Percentiles rank a stretch among this genome's conserved stretches.
Conservation (phyloP, 768 basidiomycete species). For the Dentipellis fragilis region DNA sequence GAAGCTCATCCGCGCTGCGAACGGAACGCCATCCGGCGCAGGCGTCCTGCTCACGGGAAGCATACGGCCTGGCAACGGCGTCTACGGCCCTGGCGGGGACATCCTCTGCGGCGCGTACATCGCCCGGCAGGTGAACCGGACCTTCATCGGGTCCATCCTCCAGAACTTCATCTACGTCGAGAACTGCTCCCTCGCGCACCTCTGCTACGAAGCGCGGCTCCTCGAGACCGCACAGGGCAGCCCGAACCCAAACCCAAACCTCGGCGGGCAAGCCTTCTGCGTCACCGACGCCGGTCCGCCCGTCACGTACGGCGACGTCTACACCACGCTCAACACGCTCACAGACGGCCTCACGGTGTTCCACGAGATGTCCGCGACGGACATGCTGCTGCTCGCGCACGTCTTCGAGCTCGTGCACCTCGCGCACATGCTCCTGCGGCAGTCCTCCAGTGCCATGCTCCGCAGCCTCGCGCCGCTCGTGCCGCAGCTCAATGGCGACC, state of each 20-base stretch:
- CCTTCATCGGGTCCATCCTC: slow-evolving; percentile 48
- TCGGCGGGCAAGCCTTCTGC: slow-evolving; percentile 64
- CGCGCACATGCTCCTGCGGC: slow-evolving; percentile 30
- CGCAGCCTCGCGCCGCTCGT: slow-evolving; percentile 19
- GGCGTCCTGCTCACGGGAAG: slow-evolving; percentile 56
- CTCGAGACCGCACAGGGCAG: slow-evolving; percentile 36
- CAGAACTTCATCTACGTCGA: slow-evolving; percentile 69
- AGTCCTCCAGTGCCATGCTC: slow-evolving; percentile 20
- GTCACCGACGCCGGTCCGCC: slow-evolving; percentile 59
- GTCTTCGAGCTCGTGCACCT: slow-evolving; percentile 48
- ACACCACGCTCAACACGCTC: slow-evolving; percentile 43
- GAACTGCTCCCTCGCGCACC: slow-evolving; percentile 63
- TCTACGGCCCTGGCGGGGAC: slow-evolving; percentile 71
- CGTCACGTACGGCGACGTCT: slow-evolving; percentile 53
- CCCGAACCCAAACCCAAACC: slow-evolving; percentile 53
- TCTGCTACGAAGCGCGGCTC: slow-evolving; percentile 65
- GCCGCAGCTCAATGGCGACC: slow-evolving; percentile 20
- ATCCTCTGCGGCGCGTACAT: slow-evolving; percentile 58
- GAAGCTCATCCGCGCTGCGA: slow-evolving; percentile 30
- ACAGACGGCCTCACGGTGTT: slow-evolving; percentile 49
- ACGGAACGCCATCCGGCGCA: slow-evolving; percentile 25
- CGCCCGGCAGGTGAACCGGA: slow-evolving; percentile 45
- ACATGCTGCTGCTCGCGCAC: slow-evolving; percentile 55
- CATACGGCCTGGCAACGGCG: slow-evolving; percentile 69
- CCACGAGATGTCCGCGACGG: slow-evolving; percentile 44